These are phyloP conservation scores for Yarrowia sp. DNA, from an alignment of 805 yeast species.

Conservation along the genomic window DNA sequence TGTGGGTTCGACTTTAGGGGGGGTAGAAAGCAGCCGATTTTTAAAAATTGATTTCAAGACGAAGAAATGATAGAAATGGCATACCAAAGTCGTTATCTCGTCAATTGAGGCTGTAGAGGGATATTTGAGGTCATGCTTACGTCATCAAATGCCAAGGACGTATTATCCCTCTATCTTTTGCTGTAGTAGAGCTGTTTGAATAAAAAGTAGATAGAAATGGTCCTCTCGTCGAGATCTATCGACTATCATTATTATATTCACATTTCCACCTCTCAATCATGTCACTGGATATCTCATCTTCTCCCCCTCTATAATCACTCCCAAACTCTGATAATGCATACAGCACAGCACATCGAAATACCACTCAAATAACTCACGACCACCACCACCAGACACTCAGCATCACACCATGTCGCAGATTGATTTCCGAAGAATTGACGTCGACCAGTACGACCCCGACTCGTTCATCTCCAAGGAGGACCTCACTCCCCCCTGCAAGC, in stretches of 20 bases:
- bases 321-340: slow-evolving; percentile 38
- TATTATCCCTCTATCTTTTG: too few relatives aligned
- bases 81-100: too few relatives aligned
- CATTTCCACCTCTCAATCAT: neutral
- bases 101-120: too few relatives aligned
- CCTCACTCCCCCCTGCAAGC: slow-evolving; percentile 62
- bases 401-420: slow-evolving; percentile 36
- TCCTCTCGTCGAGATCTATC: too few relatives aligned
- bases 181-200: too few relatives aligned
- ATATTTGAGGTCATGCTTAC: too few relatives aligned
- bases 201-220: too few relatives aligned
- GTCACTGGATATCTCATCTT: neutral
- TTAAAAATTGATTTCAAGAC: too few relatives aligned
- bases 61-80: too few relatives aligned
- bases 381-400: neutral
- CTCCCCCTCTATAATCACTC: neutral
- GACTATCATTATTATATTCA: too few relatives aligned
- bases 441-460: slow-evolving; percentile 90
- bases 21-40: neutral
- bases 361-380: slow-evolving; percentile 28
- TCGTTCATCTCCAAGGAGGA: slow-evolving; percentile 67
- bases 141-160: too few relatives aligned
- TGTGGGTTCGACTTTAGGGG: slow-evolving; percentile 3
- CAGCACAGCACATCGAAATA: slow-evolving; percentile 17
- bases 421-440: slow-evolving; percentile 77